Evolutionary conservation across 345 rosid species (phyloP).

Genomic region (Mallotus nudiflorus): DNA sequence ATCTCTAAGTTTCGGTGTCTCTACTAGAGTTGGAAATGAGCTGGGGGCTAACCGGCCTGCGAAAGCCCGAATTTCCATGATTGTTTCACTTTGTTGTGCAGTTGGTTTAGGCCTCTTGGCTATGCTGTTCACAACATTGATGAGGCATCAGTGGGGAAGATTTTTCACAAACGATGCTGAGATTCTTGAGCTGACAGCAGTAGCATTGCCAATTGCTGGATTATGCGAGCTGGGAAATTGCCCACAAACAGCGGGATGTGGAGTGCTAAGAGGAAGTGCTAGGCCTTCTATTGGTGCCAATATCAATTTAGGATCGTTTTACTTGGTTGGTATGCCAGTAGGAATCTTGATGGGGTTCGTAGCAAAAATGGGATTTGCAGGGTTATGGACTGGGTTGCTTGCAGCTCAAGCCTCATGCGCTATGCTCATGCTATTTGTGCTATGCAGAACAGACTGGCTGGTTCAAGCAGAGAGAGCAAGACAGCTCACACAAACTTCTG

Average conservation of each 20-base stretch:
- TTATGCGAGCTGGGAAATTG: conserved; percentile 95
- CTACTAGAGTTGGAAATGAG: conserved; percentile 86
- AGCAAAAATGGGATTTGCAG: conserved; percentile 71
- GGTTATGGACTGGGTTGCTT: conserved; percentile 87
- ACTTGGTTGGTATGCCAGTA: conserved; percentile 91
- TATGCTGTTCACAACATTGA: conserved; percentile 59
- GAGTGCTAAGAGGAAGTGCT: conserved; percentile 85
- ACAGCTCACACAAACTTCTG: conserved; percentile 49
- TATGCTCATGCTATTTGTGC: conserved; percentile 64
- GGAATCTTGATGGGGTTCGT: conserved; percentile 65
- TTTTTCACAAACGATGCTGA: conserved; percentile 68
- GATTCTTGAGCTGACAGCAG: conserved; percentile 70
- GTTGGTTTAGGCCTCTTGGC: conserved; percentile 66
- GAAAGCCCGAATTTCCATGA: conserved; percentile 72
- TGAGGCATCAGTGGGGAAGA: conserved; percentile 85
- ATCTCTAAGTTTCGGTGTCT: conserved; percentile 83
- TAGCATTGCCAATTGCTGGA: conserved; percentile 86
- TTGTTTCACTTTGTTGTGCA: conserved; percentile 67
- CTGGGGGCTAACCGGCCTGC: conserved; percentile 85
- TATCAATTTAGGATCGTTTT: conserved; percentile 91
- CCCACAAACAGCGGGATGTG: conserved; percentile 96
- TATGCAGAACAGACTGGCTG: conserved; percentile 72
- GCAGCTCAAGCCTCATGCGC: conserved; percentile 96
- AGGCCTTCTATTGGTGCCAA: conserved; percentile 89
- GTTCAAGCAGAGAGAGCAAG: conserved; percentile 70